These are phyloP conservation scores for Mycena metata DNA, from an alignment of 768 basidiomycete species.

Conservation along the genomic window DNA sequence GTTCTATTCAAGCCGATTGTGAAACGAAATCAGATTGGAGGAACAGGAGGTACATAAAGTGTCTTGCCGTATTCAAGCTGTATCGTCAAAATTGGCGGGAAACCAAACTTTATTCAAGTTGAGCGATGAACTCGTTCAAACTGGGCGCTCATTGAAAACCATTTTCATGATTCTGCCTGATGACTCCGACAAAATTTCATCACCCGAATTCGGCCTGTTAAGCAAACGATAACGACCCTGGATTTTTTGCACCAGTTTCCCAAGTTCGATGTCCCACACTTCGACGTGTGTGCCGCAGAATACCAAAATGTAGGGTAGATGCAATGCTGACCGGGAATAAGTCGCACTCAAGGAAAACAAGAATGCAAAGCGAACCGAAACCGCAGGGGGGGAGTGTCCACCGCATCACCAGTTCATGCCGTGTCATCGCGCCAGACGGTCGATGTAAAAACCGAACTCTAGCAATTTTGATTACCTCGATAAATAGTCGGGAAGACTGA, in stretches of 20 bases:
- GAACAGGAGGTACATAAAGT: no score
- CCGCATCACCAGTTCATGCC: slow-evolving; percentile 75
- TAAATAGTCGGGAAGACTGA: no score
- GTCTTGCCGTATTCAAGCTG: no score
- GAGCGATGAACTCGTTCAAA: no score
- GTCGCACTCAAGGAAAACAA: no score
- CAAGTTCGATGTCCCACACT: slow-evolving; percentile 79
- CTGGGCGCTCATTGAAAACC: slow-evolving; percentile 11
- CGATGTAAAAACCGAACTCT: slow-evolving; percentile 88
- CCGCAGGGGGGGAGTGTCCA: slow-evolving; percentile 81
- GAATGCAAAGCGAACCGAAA: slow-evolving; percentile 65
- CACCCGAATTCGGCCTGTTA: slow-evolving; percentile 19
- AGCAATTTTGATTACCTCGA: background rate
- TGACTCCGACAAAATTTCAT: background rate
- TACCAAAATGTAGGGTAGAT: slow-evolving; percentile 83
- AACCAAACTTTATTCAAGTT: no score
- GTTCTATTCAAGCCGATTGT: no score
- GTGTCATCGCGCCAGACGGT: slow-evolving; percentile 80
- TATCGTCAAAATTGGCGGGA: no score
- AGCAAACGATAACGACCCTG: slow-evolving; percentile 53
- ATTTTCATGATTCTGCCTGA: slow-evolving; percentile 16
- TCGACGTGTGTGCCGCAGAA: slow-evolving; percentile 85
- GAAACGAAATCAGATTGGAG: no score
- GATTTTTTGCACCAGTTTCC: slow-evolving; percentile 79
- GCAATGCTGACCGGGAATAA: slow-evolving; percentile 62